Evolutionary conservation across 2,329 filamentous ascomycete species (phyloP), one percentile per base, ranked within the genome.

Genomic region (Ascochyta lentis): DNA sequence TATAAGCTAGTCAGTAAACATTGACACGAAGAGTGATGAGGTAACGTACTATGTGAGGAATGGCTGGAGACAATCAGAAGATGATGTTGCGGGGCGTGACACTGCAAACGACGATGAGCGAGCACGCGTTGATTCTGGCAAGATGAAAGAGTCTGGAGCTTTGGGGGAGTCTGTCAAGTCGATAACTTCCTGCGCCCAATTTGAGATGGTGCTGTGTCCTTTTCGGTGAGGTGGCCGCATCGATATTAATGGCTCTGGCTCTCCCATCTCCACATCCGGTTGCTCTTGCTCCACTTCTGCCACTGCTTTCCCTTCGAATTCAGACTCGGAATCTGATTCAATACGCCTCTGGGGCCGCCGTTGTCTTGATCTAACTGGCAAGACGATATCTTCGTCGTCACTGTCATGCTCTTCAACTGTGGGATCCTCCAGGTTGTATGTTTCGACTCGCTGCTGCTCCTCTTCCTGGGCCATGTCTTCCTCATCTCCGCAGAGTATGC

Each of bases 181-280:
- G 35, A 75, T 64, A 13, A 73, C 69, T 31, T 72, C 67, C 49
- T 71, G 66, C 3, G 67, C 66, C 66, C 69, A 73, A 16, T 67
- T 69, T 6, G 66, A 71, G 40, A 69, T 67, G 2, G 65, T 63
- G 46, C 59, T 68, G 34, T 66, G 58, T 9, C 61, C 71, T 31
- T 73, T 72, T 26, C 54, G 54, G 37, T 65, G 60, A 42, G 65
- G 65, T 10, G 66, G 61, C 44, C 60, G 56, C 59, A 66, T 62
- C 2, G 67, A 69, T 3, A 51, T 55, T n/a, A 66, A 41, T 10
- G 63, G 51, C 13, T 63, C 58, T 9, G 46, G 40, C 10, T 58
- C 45, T 27, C 60, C 46, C 16, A 12, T 42, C 22, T 16, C 26
- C 9, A 47, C 31, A 5, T 57, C 50, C 12, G 59, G 46, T 12